Evolutionary conservation across 805 yeast genomes (phyloP).

Genomic region (Yamadazyma nakazawae): DNA sequence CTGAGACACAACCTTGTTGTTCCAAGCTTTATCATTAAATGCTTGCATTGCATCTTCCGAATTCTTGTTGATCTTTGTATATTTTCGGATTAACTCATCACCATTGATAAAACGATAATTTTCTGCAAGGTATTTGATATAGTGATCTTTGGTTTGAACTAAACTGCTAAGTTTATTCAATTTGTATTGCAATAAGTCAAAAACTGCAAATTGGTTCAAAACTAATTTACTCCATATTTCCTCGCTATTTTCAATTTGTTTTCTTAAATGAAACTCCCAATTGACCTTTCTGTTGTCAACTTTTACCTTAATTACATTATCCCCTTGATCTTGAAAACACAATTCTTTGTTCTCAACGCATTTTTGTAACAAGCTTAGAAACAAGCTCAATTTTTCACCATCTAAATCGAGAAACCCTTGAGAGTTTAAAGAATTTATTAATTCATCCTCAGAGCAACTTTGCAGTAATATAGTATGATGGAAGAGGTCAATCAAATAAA

Average conservation of each 20-base stretch:
- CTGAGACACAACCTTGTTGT: neutral
- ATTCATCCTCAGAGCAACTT: neutral
- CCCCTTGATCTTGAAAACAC: neutral
- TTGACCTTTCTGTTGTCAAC: neutral
- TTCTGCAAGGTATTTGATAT: constrained; percentile 28
- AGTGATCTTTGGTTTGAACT: constrained; percentile 28
- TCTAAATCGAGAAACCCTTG: constrained; percentile 28
- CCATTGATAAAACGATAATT: constrained; percentile 36
- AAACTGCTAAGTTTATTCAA: constrained; percentile 18
- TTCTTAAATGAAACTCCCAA: neutral
- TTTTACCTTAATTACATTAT: neutral
- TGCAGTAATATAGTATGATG: neutral
- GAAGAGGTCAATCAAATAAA: neutral
- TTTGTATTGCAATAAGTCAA: constrained; percentile 11
- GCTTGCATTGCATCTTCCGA: neutral
- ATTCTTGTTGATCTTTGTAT: constrained; percentile 16
- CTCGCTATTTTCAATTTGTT: neutral
- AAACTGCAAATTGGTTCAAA: constrained; percentile 1
- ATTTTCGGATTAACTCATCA: constrained; percentile 29
- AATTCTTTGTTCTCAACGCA: neutral
- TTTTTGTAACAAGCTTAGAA: constrained; percentile 11
- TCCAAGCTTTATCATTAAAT: constrained; percentile 5
- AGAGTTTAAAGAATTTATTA: constrained; percentile 2
- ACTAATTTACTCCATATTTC: constrained; percentile 3
- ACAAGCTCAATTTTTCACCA: constrained; percentile 13